Evolutionary conservation across 495 filamentous ascomycete species (phyloP), one percentile per base, ranked within the genome.

Genomic region (Penicillium robsamsonii): DNA sequence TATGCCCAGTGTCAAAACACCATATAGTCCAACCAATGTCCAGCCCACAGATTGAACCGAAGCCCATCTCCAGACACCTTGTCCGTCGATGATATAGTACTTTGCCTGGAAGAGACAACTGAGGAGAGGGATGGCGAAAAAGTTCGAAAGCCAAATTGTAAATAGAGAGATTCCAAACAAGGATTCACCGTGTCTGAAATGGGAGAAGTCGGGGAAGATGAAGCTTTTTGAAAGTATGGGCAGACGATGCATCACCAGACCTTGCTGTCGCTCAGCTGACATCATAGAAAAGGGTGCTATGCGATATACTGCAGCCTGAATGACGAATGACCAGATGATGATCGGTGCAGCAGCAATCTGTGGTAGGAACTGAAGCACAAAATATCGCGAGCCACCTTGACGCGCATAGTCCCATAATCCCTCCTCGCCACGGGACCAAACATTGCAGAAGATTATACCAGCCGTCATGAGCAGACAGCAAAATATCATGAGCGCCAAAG

Each of bases 301-400:
- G 55, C 92, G 87, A 60, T 88, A 84, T n/a, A 90, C 77, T 15
- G 92, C 87, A 1, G 81, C 78, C 62, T 92, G 81, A 46, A 96
- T 71, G 50, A 86, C 82, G 59, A 94, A 81, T 1, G 86, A 81
- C 77, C 87, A 92, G 11, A 96, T 66, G 25, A 93, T 72, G 15
- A 96, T 71, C n/a, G 85, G 58, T 1, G 82, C 81, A 3, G 84
- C 90, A n/a, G 94, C 57, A 1, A 95, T 74, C 54, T 89, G 90
- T 4, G 92, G 92, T 7, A 96, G 67, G 64, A 92, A 91, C 55
- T 90, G 81, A 66, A 95, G 89, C 50, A 96, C 72, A 68, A 96
- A 96, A 66, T 95, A 96, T n/a, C 84, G 81, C 9, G 75, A 73
- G 24, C 84, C 86, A 47, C 86, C 84, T 45, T 87, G 84, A 25